Evolutionary conservation across 2,329 filamentous ascomycete genomes (phyloP), one percentile per base, ranked within the genome.

Genomic region (Didymosphaeria variabile): DNA sequence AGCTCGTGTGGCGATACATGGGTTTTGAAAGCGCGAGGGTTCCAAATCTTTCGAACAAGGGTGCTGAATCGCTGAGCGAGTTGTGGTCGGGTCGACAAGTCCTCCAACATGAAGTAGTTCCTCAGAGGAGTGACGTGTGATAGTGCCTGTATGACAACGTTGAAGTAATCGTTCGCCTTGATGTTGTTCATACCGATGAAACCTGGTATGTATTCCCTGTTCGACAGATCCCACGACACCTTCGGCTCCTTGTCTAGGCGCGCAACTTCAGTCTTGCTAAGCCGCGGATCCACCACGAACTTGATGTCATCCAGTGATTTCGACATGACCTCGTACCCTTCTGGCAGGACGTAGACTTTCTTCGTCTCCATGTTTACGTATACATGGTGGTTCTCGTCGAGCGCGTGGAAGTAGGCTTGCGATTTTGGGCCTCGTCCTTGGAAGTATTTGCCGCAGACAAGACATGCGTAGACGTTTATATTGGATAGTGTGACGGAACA

Each of bases 151-250:
- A 97, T 90, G 3, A 97, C 87, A 29, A 97, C 94, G 76, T 99
- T 99, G 74, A 98, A 86, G 81, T 99, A 99, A 82, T 99, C 95
- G 81, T 99, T 99, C 60, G 95, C 93, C 80, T 99, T 99, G 85
- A 99, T 97, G 81, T 99, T 99, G 85, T 99, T 99, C 92, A 99
- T 96, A 67, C 95, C 95, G 63, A 99, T 93, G 76, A 94, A 99
- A 6, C 95, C 94, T 21, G 95, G 95, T 67, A 90, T 90, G 80
- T 99, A 99, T 76, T 91, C 88, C 79, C 91, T 92, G 65, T 93
- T 93, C 53, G 85, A 84, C 45, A 98, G 85, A 72, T 97, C 94
- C 86, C 90, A 93, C 47, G 88, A 87, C 19, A 82, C 84, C 72
- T 85, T 84, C 56, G 83, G 82, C 67, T 84, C 84, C 72, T 83